Conservation (phyloP, 352 stramenopile species). For the Phytophthora pinifolia region DNA sequence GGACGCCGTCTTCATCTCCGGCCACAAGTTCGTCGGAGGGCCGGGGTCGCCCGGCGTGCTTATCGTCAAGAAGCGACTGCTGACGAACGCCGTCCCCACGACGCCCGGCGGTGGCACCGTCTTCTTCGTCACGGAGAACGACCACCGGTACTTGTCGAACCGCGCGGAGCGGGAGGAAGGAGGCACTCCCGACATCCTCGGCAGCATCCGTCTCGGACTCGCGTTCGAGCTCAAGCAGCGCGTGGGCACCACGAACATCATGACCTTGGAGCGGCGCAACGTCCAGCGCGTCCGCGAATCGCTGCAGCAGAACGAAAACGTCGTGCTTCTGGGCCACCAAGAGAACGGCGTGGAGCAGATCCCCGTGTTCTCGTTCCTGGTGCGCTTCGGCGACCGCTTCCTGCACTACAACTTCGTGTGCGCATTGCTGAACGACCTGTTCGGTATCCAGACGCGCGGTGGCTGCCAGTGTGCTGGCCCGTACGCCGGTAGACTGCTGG, state of each 20-base stretch:
- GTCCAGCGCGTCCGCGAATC: slow-evolving; percentile 43
- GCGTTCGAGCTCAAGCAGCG: slow-evolving; percentile 92
- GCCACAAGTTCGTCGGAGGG: slow-evolving; percentile 97
- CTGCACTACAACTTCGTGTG: slow-evolving; percentile 99
- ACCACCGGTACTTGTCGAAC: slow-evolving; percentile 86
- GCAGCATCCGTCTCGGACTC: slow-evolving; percentile 92
- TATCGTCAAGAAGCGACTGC: slow-evolving; percentile 93
- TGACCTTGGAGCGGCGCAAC: slow-evolving; percentile 46
- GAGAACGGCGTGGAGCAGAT: slow-evolving; percentile 51
- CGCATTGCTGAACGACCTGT: slow-evolving; percentile 97
- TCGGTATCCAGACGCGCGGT: slow-evolving; percentile 90
- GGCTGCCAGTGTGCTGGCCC: slow-evolving; percentile 92
- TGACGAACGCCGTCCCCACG: slow-evolving; percentile 64
- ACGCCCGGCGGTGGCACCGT: slow-evolving; percentile 53
- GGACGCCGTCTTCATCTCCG: slow-evolving; percentile 95
- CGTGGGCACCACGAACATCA: slow-evolving; percentile 57
- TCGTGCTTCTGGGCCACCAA: slow-evolving; percentile 90
- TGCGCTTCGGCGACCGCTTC: slow-evolving; percentile 88
- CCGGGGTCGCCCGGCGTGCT: slow-evolving; percentile 92
- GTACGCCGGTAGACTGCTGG: slow-evolving; percentile 93
- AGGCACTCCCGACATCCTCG: slow-evolving; percentile 96
- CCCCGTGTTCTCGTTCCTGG: slow-evolving; percentile 96
- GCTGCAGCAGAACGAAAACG: slow-evolving; percentile 47
- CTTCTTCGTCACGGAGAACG: slow-evolving; percentile 64
- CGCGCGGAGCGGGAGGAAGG: slow-evolving; percentile 91